Percentiles rank a stretch among this genome's conserved stretches.
These are phyloP conservation scores for Pichia pseudocactophila DNA, from an alignment of 805 yeast species.

Conservation along the genomic window DNA sequence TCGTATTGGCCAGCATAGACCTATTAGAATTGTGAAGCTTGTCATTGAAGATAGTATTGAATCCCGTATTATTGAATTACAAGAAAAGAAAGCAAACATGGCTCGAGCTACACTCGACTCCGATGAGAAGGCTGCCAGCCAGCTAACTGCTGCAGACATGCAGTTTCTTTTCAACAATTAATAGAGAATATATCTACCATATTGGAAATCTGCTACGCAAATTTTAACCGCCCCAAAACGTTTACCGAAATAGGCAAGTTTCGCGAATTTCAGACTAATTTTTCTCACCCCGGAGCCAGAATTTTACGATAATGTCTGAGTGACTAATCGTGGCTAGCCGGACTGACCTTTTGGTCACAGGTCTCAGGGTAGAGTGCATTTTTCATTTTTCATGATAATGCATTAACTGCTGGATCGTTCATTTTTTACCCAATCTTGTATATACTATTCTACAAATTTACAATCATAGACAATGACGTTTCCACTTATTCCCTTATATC, in stretches of 20 bases:
- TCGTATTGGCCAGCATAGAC: constrained; percentile 92
- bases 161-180: constrained; percentile 88
- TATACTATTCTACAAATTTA: not conserved
- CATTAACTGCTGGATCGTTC: not conserved
- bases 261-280: too few species aligned
- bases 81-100: constrained; percentile 97
- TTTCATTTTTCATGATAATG: too few species aligned
- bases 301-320: too few species aligned
- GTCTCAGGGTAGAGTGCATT: too few species aligned
- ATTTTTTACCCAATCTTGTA: constrained; percentile 1
- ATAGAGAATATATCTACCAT: not conserved
- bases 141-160: constrained; percentile 87
- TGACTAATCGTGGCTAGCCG: too few species aligned
- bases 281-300: too few species aligned
- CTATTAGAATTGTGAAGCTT: constrained; percentile 84
- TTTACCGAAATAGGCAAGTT: not conserved
- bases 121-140: constrained; percentile 83
- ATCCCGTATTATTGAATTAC: constrained; percentile 88
- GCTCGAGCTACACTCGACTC: constrained; percentile 92
- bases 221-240: too few species aligned
- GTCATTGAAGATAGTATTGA: constrained; percentile 97
- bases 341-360: too few species aligned
- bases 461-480: constrained; percentile 21
- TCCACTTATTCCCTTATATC: constrained; percentile 26
- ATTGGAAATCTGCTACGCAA: too few species aligned